Base-by-base conservation (phyloP, 1,284 basidiomycete species). In the Albatrellus sp. region DNA sequence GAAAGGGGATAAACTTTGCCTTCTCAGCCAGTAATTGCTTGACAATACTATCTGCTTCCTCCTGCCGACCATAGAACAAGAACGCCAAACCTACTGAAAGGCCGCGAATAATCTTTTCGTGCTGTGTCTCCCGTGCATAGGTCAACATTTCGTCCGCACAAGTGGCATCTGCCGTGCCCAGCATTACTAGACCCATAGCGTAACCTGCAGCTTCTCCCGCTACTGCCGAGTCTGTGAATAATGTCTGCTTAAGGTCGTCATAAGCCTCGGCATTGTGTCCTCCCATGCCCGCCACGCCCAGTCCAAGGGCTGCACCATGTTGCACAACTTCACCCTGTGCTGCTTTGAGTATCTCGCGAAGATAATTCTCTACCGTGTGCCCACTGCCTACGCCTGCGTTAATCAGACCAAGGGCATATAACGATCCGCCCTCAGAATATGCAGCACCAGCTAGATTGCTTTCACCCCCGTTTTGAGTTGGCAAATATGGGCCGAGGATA, bases 71-170 rank as follows among this genome's bases (percentile, higher is more conserved):
- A 53, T 94, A 97, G 64, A 78, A 89, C 49, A 94, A 73, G 59
- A 97, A 87, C 1, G 89, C 89, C 42, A 92, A 72, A 35, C 92
- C 93, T 53, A 98, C 74, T 11, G 90, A 89, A 48, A 97, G 72
- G 55, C 91, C 90, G 43, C 93, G 81, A 49, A 97, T 96, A 57
- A 97, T 97, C 68, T 97, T 98, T 69, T 98, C 93, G 60, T 97
- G 93, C 56, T 93, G 90, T 1, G 93, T 97, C 60, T 98, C 93
- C 49, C 84, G 76, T 17, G 93, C 90, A 58, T 97, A 98, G 38
- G 82, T 75, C 45, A 96, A 67, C 91, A 96, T 97, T 65, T 98
- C 93, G 19, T 88, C 81, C 17, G 90, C 77, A 41, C 80, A 78
- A 35, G 77, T 81, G 37, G 71, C 69, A 44, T 79, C 81, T 13